These are phyloP conservation scores for Eucalyptus curtisii DNA, from an alignment of 345 rosid species.

Conservation along the genomic window DNA sequence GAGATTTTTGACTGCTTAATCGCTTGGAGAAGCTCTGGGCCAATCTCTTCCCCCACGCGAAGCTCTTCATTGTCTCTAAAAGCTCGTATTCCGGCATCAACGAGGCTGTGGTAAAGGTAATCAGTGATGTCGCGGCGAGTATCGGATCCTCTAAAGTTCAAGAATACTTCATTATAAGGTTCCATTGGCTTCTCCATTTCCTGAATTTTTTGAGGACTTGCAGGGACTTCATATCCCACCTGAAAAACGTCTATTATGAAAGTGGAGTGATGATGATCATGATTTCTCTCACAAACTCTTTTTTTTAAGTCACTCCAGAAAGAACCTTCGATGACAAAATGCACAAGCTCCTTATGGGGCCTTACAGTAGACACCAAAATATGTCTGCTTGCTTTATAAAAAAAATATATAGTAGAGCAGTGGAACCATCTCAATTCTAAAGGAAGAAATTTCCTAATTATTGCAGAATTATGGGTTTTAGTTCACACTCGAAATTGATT, in stretches of 20 bases:
- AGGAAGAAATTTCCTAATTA: neutral
- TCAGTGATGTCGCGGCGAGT: rapidly evolving
- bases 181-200: neutral
- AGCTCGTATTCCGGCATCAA: rapidly evolving
- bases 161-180: neutral
- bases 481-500: neutral
- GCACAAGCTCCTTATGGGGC: too few relatives aligned
- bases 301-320: too few relatives aligned
- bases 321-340: too few relatives aligned
- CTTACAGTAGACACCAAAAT: too few relatives aligned
- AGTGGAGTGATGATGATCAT: neutral
- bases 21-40: too few relatives aligned
- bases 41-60: too few relatives aligned
- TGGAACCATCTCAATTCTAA: neutral
- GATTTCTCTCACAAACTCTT: neutral
- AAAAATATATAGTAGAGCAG: too few relatives aligned
- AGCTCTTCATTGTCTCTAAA: neutral
- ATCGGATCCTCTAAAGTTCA: neutral
- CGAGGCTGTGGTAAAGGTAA: neutral
- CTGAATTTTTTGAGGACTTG: too few relatives aligned
- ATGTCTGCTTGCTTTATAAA: too few relatives aligned
- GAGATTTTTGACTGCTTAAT: too few relatives aligned
- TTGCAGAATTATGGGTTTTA: rapidly evolving
- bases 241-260: neutral
- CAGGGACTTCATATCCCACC: neutral